Base-by-base conservation (phyloP, 805 yeast genomes). In the Candida namnaoensis region DNA sequence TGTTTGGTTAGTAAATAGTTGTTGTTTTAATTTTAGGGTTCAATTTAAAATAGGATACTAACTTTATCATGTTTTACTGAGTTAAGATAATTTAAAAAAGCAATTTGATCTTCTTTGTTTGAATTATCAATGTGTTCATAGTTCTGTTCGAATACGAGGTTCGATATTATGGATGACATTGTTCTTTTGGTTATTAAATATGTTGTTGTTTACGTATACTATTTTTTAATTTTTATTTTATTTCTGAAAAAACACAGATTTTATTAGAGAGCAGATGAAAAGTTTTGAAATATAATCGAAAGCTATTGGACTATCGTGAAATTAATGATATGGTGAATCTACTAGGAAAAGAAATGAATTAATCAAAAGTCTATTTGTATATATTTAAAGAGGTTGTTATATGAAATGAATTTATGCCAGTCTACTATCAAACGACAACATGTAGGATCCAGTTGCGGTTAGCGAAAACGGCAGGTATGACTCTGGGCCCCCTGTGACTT, bases 361-460 rank as follows among this genome's bases (percentile, higher is more conserved):
- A 19, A 19, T 19, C 19, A 19, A 19, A 19, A 19, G 3, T n/a
- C 19, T 10, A 26, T 8, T 26, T 26, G 28, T 26, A 26, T 26
- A 26, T 30, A 13, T 11, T 13, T 12, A 13, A 30, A n/a, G 8
- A 19, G 19, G 19, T 19, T 19, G 19, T 19, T 19, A 19, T 19
- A 19, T 19, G 19, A 19, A 19, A 19, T n/a, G 39, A 41, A 47
- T 56, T 56, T 56, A 38, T 46, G 57, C 60, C 50, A 49, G 57
- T 50, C 56, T 56, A 56, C 60, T 56, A 56, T 56, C 60, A 56
- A 56, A 56, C 60, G 53, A 54, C 60, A 56, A 54, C 58, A 42
- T 52, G 54, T 54, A 44, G 55, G 54, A 41, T 38, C 33, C 52
- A 52, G 57, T 54, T 56, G 60, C 54, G 60, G 60, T 56, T 56